Conservation (phyloP, 306 rosid species). For the Corylus americana region DNA sequence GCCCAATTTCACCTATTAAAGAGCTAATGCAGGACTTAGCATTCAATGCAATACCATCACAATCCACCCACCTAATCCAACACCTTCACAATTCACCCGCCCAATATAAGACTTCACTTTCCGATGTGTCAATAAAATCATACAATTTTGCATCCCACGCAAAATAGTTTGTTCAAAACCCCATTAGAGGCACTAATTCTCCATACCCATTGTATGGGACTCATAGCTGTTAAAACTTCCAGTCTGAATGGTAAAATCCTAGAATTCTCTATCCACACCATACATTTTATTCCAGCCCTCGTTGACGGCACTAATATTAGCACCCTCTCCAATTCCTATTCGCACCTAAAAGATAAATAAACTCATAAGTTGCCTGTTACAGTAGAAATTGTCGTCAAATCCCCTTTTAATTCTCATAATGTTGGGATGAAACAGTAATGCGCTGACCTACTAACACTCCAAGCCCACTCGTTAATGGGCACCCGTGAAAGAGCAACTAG, state of each 20-base stretch:
- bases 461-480: neutral
- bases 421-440: neutral
- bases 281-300: neutral
- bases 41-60: no score
- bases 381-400: neutral
- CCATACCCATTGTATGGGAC: neutral
- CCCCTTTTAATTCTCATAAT: neutral
- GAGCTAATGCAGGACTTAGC: no score
- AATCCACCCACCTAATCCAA: no score
- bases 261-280: neutral
- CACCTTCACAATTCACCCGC: no score
- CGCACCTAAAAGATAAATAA: neutral
- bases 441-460: neutral
- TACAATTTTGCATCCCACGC: neutral
- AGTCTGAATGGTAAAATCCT: neutral
- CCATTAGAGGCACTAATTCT: neutral
- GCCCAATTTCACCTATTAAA: no score
- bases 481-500: neutral
- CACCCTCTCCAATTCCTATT: neutral
- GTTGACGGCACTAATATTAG: neutral
- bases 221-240: neutral
- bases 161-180: neutral
- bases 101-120: no score
- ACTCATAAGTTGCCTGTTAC: neutral
- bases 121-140: neutral